Evolutionary conservation across 257 asterid species (phyloP).

Genomic region (Nicotiana tomentosiformis): DNA sequence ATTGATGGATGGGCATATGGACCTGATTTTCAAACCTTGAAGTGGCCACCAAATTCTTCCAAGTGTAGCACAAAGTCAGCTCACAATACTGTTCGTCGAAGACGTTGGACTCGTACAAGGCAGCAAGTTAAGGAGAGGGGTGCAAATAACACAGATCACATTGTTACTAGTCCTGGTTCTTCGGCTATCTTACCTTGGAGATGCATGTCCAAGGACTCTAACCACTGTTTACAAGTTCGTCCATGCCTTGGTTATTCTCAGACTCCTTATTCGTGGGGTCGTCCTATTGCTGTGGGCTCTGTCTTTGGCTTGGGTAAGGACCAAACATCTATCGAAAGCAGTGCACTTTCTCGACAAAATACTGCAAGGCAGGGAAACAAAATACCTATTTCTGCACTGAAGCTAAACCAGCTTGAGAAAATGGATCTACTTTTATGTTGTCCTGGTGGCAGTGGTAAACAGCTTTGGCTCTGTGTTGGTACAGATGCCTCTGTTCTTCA

Average conservation of each 20-base stretch:
- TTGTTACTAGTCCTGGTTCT: conserved; percentile 50
- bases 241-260: conserved; percentile 58
- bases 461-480: conserved; percentile 80
- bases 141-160: conserved; percentile 27
- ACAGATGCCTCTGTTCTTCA: conserved; percentile 93
- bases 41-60: conserved; percentile 61
- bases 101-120: conserved; percentile 60
- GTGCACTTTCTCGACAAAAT: conserved; percentile 61
- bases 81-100: conserved; percentile 50
- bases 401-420: conserved; percentile 84
- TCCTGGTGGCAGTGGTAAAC: conserved; percentile 62
- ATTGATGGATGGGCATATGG: conserved; percentile 68
- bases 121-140: conserved; percentile 37
- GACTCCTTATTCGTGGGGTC: conserved; percentile 76
- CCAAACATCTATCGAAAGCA: conserved; percentile 56
- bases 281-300: conserved; percentile 48
- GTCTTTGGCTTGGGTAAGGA: conserved; percentile 51
- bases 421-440: conserved; percentile 85
- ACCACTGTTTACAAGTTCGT: conserved; percentile 74
- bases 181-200: conserved; percentile 77
- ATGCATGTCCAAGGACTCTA: conserved; percentile 61
- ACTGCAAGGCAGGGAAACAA: conserved; percentile 49
- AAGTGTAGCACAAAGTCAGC: conserved; percentile 48
- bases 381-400: conserved; percentile 51
- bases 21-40: conserved; percentile 46